A percentile compares a stretch with the other conserved stretches of the same genome.
Conservation (phyloP, 2,329 filamentous ascomycete species). For the Xylariaceae sp. region DNA sequence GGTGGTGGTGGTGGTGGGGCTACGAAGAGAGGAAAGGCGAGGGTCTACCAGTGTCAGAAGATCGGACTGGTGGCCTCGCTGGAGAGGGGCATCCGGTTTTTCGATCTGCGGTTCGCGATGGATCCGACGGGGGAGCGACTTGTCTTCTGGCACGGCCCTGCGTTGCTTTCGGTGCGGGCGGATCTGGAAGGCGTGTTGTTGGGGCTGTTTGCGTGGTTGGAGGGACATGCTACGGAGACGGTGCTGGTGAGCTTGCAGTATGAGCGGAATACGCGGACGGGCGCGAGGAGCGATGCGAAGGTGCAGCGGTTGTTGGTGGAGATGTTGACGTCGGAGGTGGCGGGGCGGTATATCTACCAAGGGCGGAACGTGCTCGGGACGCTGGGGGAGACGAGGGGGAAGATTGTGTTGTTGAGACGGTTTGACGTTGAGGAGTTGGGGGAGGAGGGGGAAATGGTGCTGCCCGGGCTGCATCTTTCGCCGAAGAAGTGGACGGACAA, state of each 20-base stretch:
- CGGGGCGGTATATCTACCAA: constrained; percentile 35
- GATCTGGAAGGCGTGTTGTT: constrained; percentile 41
- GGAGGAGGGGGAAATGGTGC: constrained; percentile 28
- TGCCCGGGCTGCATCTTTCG: constrained; percentile 44
- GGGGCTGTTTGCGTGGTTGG: constrained; percentile 44
- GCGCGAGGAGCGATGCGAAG: constrained; percentile 31
- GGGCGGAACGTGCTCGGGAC: constrained; percentile 9
- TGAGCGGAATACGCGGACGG: constrained; percentile 34
- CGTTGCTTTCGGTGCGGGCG: constrained; percentile 39
- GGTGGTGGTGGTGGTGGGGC: too few species aligned
- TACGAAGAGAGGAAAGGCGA: constrained; percentile 25
- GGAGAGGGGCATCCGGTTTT: constrained; percentile 42
- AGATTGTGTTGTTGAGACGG: constrained; percentile 39
- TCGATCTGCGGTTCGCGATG: constrained; percentile 45
- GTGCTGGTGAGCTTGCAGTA: constrained; percentile 44
- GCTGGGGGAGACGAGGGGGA: constrained; percentile 23
- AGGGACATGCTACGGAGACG: constrained; percentile 40
- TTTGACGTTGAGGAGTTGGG: constrained; percentile 35
- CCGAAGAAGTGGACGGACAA: constrained; percentile 42
- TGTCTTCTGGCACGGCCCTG: constrained; percentile 44
- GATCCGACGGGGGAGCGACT: constrained; percentile 41
- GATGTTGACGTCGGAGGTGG: constrained; percentile 35
- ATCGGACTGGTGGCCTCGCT: constrained; percentile 35
- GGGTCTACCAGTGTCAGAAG: constrained; percentile 40
- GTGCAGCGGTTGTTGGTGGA: constrained; percentile 37